These are phyloP conservation scores for Schizonepeta tenuifolia DNA, from an alignment of 257 asterid genomes.

Conservation along the genomic window DNA sequence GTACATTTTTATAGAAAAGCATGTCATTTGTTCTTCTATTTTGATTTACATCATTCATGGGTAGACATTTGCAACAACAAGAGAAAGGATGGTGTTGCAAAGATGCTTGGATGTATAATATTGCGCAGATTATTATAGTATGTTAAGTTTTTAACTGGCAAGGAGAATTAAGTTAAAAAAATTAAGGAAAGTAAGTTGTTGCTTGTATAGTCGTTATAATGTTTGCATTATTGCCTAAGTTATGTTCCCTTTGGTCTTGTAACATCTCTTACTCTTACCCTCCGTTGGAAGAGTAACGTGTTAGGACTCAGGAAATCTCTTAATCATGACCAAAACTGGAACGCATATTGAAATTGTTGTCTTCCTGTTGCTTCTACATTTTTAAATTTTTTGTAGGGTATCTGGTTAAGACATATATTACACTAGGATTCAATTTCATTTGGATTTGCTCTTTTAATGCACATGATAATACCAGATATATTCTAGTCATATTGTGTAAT, in stretches of 20 bases:
- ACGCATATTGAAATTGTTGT: conserved; percentile 4
- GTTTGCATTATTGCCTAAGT: neutral
- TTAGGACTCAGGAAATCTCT: conserved; percentile 3
- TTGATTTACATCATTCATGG: conserved; percentile 4
- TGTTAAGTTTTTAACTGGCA: neutral
- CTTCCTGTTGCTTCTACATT: neutral
- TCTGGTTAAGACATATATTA: neutral
- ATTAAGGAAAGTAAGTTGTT: conserved; percentile 4
- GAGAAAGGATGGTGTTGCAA: conserved; percentile 11
- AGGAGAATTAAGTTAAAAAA: conserved; percentile 2
- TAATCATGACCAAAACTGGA: neutral
- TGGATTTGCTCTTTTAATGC: conserved; percentile 16
- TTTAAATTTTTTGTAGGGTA: neutral
- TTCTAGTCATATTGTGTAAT: too few relatives aligned
- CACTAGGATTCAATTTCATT: neutral
- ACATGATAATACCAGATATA: too few relatives aligned
- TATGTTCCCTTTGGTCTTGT: neutral
- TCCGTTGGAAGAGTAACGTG: neutral
- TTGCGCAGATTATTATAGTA: conserved; percentile 2
- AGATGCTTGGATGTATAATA: neutral
- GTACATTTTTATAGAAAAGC: neutral
- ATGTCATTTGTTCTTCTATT: conserved; percentile 1
- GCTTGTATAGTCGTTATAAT: neutral
- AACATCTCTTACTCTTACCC: conserved; percentile 3
- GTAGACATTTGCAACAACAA: conserved; percentile 16